Base-by-base conservation (phyloP, 768 basidiomycete genomes). In the Lactifluus pinguis region DNA sequence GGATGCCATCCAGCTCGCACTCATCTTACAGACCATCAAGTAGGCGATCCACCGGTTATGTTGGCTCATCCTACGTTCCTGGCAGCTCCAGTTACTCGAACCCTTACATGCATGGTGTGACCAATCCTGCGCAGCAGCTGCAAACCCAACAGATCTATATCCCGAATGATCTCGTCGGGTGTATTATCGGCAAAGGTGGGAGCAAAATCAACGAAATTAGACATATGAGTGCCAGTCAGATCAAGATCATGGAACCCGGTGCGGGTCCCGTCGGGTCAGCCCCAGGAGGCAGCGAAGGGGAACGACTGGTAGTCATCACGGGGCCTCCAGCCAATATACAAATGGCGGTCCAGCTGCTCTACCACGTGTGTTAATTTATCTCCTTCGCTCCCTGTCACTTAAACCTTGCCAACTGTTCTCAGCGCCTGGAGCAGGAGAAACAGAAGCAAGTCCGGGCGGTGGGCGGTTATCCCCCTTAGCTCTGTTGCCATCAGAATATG, bases 191-290 rank as follows among this genome's bases (percentile, higher is more conserved):
- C 47, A 98, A 98, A 73, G 95, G 92, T 19, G 97, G 97, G 10
- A 86, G 87, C 71, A 99, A 98, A 76, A 99, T 99, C 77, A 98
- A 98, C 69, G 97, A 99, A 75, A 97, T 99, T 65, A 82, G 97
- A 66, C 86, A 92, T 65, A 89, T 92, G 83, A 95, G 92, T 65
- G 88, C 88, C 30, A 95, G 94, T 72, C 87, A 94, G 69, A 98
- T 99, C 74, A 93, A 97, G 75, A 98, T 99, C 56, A 97, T 95
- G 87, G 97, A 99, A 68, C 94, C 95, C 38, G 94, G 93, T 53
- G 91, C 91, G 11, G 79, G 79, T 7, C 84, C 83, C 30, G 80
- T 82, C 4, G 83, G 84, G 17, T 73, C 87, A 15, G 84, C 82
- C 19, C 84, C 89, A 29, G 80, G 86, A 2, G 87, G 86, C 38